Percentiles rank a stretch among this genome's conserved stretches.
Conservation (phyloP, 1,139 yeast genomes). For the Komagataea norvegica region DNA sequence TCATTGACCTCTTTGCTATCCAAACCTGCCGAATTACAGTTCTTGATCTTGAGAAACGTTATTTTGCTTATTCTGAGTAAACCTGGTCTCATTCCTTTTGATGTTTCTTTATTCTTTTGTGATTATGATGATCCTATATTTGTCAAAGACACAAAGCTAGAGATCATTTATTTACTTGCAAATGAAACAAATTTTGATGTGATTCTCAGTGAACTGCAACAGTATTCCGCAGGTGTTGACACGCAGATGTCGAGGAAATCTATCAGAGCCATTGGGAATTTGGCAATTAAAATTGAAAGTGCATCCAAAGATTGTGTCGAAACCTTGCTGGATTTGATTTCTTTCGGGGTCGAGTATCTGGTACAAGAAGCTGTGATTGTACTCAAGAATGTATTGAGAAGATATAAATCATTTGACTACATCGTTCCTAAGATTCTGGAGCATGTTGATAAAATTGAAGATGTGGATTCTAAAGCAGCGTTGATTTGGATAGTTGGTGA, state of each 20-base stretch:
- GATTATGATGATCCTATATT: constrained; percentile 82
- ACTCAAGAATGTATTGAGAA: constrained; percentile 68
- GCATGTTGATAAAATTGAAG: constrained; percentile 49
- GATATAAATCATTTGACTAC: constrained; percentile 55
- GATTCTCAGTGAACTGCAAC: constrained; percentile 73
- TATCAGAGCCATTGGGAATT: constrained; percentile 82
- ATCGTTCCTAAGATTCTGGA: constrained; percentile 28
- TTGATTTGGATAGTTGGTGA: constrained; percentile 85
- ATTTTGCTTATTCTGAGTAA: constrained; percentile 67
- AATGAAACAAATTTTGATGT: constrained; percentile 53
- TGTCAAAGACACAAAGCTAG: constrained; percentile 86
- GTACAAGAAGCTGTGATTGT: constrained; percentile 80
- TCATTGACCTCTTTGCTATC: constrained; percentile 68
- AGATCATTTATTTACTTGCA: constrained; percentile 77
- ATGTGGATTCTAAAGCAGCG: constrained; percentile 75
- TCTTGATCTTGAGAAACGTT: constrained; percentile 75
- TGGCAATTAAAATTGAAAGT: constrained; percentile 69
- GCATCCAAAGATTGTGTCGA: constrained; percentile 62
- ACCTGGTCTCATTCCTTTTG: constrained; percentile 56
- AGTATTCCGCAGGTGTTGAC: constrained; percentile 84
- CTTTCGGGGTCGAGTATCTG: constrained; percentile 67
- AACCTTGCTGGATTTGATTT: constrained; percentile 53
- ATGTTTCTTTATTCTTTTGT: constrained; percentile 75
- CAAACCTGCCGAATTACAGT: constrained; percentile 81
- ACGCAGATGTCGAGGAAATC: constrained; percentile 84